phyloP scores from a whole-genome alignment of 495 filamentous ascomycete genomes.

The Aspergillus hancockii region DNA sequence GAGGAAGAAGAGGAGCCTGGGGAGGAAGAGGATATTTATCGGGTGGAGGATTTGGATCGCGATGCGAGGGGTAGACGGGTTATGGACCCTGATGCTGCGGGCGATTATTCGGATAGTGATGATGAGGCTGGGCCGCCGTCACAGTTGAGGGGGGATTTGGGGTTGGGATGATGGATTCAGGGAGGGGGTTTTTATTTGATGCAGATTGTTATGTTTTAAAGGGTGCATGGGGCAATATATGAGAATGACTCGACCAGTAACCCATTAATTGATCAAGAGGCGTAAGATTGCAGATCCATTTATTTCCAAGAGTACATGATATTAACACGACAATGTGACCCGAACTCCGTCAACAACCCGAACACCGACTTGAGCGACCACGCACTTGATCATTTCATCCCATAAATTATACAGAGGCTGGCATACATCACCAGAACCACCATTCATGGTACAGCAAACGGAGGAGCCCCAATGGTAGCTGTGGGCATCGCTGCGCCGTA shows the following conservation, averaged over 20 bases:
- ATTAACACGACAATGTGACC: not conserved
- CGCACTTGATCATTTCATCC: not conserved
- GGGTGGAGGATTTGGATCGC: slow-evolving; percentile 60
- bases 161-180: slow-evolving; percentile 32
- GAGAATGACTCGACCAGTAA: too few species aligned
- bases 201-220: not conserved
- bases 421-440: not conserved
- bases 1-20: slow-evolving; percentile 40
- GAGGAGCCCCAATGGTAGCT: slow-evolving; percentile 7
- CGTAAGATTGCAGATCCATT: not conserved
- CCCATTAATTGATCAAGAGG: not conserved
- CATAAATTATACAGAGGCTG: slow-evolving; percentile 4
- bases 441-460: not conserved
- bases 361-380: not conserved
- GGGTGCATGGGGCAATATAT: not conserved
- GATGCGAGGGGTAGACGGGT: slow-evolving; percentile 25
- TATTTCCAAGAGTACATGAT: not conserved
- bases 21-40: slow-evolving; percentile 61
- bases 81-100: slow-evolving; percentile 43
- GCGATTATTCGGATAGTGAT: slow-evolving; percentile 42
- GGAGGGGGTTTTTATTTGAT: not conserved
- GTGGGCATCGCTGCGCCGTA: not conserved
- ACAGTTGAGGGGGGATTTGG: slow-evolving; percentile 45
- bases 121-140: slow-evolving; percentile 45
- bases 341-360: slow-evolving; percentile 29